Evolutionary conservation across 148 eudicot species (phyloP).

Genomic region (Linanthus parryae): DNA sequence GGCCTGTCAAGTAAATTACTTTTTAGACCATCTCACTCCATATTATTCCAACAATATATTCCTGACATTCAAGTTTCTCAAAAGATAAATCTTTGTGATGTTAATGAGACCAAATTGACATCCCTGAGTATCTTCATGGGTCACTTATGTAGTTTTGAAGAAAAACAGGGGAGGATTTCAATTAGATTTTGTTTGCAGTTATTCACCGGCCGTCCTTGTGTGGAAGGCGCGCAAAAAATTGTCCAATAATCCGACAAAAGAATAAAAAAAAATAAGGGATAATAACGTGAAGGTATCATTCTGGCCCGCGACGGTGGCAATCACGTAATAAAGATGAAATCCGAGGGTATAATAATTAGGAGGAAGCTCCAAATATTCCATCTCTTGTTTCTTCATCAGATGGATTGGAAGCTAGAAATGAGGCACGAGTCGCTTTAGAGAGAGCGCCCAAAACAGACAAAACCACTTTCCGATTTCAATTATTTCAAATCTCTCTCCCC

Average conservation of each 20-base stretch:
- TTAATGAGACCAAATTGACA: too few relatives aligned
- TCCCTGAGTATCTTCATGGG: too few relatives aligned
- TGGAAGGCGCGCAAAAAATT: neutral
- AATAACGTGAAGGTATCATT: too few relatives aligned
- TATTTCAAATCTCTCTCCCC: neutral
- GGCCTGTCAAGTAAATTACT: too few relatives aligned
- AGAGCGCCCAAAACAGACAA: constrained; percentile 30
- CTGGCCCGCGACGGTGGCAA: neutral
- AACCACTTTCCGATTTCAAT: constrained; percentile 12
- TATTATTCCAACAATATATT: too few relatives aligned
- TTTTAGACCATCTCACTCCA: too few relatives aligned
- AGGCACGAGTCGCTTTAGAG: constrained; percentile 17
- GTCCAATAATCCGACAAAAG: constrained; percentile 13
- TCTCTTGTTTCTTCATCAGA: constrained; percentile 4
- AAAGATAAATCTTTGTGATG: too few relatives aligned
- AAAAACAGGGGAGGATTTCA: too few relatives aligned
- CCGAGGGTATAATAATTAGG: neutral
- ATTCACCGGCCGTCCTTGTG: neutral
- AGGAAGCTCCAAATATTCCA: constrained; percentile 12
- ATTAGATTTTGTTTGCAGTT: too few relatives aligned
- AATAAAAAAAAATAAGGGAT: too few relatives aligned
- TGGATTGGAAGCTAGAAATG: constrained; percentile 27
- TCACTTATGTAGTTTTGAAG: too few relatives aligned
- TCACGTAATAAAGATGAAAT: constrained; percentile 9
- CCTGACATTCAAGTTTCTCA: too few relatives aligned